Evolutionary conservation across 179 eudicot species (phyloP).

Genomic region (Amaranthus tricolor): DNA sequence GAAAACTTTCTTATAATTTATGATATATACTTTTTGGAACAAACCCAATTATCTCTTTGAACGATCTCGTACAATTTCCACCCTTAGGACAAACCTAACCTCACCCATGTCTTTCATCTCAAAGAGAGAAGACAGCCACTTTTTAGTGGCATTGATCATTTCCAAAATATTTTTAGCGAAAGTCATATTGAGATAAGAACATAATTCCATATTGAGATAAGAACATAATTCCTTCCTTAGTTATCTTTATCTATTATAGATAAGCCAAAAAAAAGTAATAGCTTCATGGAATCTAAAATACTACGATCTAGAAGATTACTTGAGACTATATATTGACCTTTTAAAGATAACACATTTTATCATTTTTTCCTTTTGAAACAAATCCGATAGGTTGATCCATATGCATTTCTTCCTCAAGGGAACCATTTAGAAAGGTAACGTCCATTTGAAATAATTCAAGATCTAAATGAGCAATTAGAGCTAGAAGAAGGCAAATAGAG

Average conservation of each 20-base stretch:
- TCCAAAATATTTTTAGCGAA: neutral
- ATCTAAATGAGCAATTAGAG: conserved; percentile 12
- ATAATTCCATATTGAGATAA: neutral
- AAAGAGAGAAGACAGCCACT: neutral
- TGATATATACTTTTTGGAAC: neutral
- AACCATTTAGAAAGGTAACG: too few species aligned
- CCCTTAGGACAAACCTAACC: neutral
- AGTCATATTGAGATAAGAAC: neutral
- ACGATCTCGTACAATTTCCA: neutral
- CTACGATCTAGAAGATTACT: neutral
- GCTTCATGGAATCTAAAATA: neutral
- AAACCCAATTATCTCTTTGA: neutral
- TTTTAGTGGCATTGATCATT: neutral
- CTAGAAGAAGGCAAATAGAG: conserved; percentile 1
- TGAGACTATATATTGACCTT: conserved; percentile 13
- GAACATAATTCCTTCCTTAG: neutral
- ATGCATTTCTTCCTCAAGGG: too few species aligned
- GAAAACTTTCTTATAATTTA: neutral
- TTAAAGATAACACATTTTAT: conserved; percentile 5
- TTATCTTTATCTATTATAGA: neutral
- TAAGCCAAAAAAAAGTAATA: neutral
- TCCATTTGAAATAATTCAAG: neutral
- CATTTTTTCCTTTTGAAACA: conserved; percentile 3
- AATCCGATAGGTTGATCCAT: neutral
- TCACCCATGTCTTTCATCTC: conserved; percentile 9